Evolutionary conservation across 441 rosid species (phyloP).

Genomic region (Syzygium syzygioides): DNA sequence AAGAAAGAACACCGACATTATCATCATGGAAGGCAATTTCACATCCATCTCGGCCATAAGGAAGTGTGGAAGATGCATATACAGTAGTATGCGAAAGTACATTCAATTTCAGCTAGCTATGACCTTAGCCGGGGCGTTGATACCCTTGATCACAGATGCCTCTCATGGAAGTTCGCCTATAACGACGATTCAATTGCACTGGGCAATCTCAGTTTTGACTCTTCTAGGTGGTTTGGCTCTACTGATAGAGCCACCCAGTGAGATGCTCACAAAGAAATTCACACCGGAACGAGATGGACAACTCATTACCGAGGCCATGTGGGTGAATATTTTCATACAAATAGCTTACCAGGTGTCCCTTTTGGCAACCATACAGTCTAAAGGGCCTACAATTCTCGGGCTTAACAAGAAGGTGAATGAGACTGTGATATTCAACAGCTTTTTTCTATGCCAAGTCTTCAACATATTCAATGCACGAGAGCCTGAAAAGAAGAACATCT

Average conservation of each 20-base stretch:
- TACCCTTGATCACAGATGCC: neutral
- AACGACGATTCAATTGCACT: neutral
- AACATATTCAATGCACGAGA: neutral
- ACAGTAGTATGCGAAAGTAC: neutral
- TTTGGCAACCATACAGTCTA: neutral
- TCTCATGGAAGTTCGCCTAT: neutral
- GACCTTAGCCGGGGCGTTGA: neutral
- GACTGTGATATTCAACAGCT: neutral
- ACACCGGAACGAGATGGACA: neutral
- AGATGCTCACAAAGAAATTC: neutral
- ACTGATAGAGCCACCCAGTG: neutral
- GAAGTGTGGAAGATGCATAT: constrained; percentile 6
- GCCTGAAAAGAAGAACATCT: neutral
- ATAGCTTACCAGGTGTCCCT: neutral
- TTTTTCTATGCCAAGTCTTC: neutral
- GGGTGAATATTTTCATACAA: neutral
- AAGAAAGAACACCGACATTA: neutral
- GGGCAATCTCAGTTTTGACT: neutral
- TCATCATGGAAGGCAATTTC: neutral
- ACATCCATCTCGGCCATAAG: neutral
- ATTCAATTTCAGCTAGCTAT: neutral
- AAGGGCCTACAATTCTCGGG: neutral
- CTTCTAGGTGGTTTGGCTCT: neutral
- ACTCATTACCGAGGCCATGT: neutral
- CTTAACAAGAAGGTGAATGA: neutral